Percentiles rank a stretch among this genome's conserved stretches.
These are phyloP conservation scores for Pinus taeda DNA, from an alignment of 75 land plant species.

Conservation along the genomic window DNA sequence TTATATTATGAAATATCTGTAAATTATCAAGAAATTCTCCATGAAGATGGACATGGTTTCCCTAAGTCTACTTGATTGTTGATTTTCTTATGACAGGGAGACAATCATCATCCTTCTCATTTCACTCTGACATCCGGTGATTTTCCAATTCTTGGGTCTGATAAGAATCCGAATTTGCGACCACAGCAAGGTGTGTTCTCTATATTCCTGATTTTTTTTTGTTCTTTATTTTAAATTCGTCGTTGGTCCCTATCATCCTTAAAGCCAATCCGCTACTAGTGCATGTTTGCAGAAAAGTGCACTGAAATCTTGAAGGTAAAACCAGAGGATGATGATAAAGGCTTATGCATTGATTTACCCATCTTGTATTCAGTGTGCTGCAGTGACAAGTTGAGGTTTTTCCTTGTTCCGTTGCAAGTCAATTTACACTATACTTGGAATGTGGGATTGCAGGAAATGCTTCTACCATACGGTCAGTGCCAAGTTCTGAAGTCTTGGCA, in stretches of 20 bases:
- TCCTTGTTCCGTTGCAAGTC: background rate
- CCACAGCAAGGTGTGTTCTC: slow-evolving; percentile 31
- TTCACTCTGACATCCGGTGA: slow-evolving; percentile 72
- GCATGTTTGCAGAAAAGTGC: background rate
- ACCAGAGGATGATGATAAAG: background rate
- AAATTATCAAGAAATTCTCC: background rate
- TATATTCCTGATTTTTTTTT: background rate
- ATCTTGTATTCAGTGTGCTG: background rate
- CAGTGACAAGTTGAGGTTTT: background rate
- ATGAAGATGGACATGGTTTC: background rate
- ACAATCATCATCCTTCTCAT: slow-evolving; percentile 37
- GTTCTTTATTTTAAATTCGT: background rate
- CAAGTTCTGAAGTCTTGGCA: slow-evolving; percentile 4
- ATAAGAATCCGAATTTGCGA: slow-evolving; percentile 42
- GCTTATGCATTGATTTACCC: background rate
- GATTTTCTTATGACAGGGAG: slow-evolving; percentile 32
- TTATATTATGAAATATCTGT: background rate
- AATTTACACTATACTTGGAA: background rate
- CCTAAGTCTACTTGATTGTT: background rate
- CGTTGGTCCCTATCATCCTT: background rate
- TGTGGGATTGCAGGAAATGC: slow-evolving; percentile 6
- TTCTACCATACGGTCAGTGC: slow-evolving; percentile 3
- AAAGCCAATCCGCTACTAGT: background rate
- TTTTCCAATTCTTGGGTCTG: slow-evolving; percentile 81
- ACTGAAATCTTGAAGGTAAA: background rate